Evolutionary conservation across 495 filamentous ascomycete species (phyloP).

Genomic region (Xylaria flabelliformis): DNA sequence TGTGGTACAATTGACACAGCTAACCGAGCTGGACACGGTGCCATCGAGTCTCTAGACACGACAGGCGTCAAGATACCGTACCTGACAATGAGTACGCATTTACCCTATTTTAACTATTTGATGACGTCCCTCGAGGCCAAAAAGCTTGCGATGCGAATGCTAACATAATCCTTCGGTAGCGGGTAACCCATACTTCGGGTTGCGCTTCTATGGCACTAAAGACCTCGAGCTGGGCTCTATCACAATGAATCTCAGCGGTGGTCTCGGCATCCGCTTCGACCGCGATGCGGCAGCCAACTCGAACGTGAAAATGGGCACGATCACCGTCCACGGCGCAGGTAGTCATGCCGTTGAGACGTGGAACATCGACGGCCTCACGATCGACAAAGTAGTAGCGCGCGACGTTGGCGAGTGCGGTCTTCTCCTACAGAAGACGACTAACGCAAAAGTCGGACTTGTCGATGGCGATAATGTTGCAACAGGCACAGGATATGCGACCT

Average conservation of each 20-base stretch:
- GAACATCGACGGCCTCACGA: conserved; percentile 53
- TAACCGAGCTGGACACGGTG: conserved; percentile 47
- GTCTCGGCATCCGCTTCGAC: conserved; percentile 55
- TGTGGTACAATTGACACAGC: conserved; percentile 57
- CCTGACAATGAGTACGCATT: conserved; percentile 44
- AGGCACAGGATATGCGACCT: conserved; percentile 54
- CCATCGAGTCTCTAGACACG: conserved; percentile 50
- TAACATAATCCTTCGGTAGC: conserved; percentile 28
- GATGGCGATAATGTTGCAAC: conserved; percentile 53
- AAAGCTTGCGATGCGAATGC: not conserved
- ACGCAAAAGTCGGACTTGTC: conserved; percentile 51
- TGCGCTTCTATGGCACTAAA: conserved; percentile 51
- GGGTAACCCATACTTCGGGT: conserved; percentile 55
- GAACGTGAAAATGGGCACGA: conserved; percentile 52
- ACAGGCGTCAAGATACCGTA: conserved; percentile 50
- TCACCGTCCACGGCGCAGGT: conserved; percentile 50
- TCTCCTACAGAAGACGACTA: conserved; percentile 50
- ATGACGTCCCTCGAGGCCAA: not conserved
- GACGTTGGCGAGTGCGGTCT: conserved; percentile 55
- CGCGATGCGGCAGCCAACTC: conserved; percentile 49
- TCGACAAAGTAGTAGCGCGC: conserved; percentile 49
- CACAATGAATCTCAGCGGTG: conserved; percentile 52
- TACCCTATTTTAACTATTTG: not conserved
- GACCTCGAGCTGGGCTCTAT: conserved; percentile 50
- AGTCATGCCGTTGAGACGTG: conserved; percentile 56